Base-by-base conservation (phyloP, 2,329 filamentous ascomycete species). In the Diaporthe caulivora region DNA sequence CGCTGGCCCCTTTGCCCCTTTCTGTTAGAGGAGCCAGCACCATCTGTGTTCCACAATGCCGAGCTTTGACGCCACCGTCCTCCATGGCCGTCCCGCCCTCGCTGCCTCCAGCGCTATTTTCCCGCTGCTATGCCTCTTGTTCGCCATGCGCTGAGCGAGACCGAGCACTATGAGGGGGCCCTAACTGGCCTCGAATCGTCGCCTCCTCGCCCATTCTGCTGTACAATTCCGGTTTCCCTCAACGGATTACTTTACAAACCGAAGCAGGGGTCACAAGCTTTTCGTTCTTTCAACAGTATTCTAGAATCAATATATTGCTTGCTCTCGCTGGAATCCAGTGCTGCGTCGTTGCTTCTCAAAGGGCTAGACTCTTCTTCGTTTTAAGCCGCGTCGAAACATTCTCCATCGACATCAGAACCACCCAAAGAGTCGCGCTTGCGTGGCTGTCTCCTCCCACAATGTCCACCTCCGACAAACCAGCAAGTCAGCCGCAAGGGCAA, bases 121-220 rank as follows among this genome's bases (percentile, higher is more conserved):
- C 44, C 44, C 47, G 31, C 62, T 67, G 47, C 31, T 53, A 67
- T 67, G 47, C 47, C 62, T 67, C 31, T 21, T 40, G 31, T 67
- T 24, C 62, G 40, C 62, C 24, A 67, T 67, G 47, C 44, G 24
- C 62, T 67, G 62, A 67, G 55, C 70, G 70, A 71, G 70, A 71
- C 70, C 70, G 70, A 71, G 70, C 70, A 64, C 24, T 65, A 29
- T 71, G 70, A 64, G 42, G 57, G 54, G 57, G 69, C 57, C 44
- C 60, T 51, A 51, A 51, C 17, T 65, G 70, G 57, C 70, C 55
- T 60, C 70, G 40, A 67, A 67, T 53, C n/a, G 44, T 54, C 70
- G 44, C 57, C 65, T 71, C 34, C 57, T 49, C 47, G 10, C 57
- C 31, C 34, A 55, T 71, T n/a, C 60, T 65, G 57, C 60, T 51